Conservation (phyloP, 371 early-diverging fungal genomes). For the Rhizopus delemar region DNA sequence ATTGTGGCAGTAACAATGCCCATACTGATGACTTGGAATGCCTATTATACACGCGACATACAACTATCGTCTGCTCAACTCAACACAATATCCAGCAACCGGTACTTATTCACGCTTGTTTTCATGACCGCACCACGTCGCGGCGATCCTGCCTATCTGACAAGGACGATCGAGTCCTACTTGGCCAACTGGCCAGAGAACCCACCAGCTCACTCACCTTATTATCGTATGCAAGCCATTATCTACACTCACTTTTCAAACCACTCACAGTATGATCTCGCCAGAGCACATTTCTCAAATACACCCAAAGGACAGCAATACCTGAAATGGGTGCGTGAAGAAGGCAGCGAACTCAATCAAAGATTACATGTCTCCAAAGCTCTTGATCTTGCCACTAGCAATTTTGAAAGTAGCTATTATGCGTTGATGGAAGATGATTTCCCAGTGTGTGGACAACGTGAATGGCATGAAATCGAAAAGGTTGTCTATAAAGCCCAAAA, state of each 20-base stretch:
- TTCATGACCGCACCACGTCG: conserved; percentile 66
- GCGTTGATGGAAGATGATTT: conserved; percentile 66
- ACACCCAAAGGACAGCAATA: conserved; percentile 56
- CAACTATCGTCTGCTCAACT: conserved; percentile 36
- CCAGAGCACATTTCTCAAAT: conserved; percentile 36
- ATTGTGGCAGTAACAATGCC: conserved; percentile 36
- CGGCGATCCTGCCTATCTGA: conserved; percentile 52
- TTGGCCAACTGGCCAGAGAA: conserved; percentile 54
- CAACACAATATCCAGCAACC: conserved; percentile 40
- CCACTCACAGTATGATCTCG: conserved; percentile 52
- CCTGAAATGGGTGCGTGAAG: conserved; percentile 54
- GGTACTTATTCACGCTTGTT: conserved; percentile 55
- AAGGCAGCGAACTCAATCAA: conserved; percentile 54
- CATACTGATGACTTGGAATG: conserved; percentile 40
- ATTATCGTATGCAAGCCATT: conserved; percentile 54
- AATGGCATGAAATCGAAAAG: conserved; percentile 58
- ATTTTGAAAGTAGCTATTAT: conserved; percentile 47
- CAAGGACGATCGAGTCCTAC: conserved; percentile 55
- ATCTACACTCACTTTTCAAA: conserved; percentile 64
- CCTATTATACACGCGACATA: conserved; percentile 40
- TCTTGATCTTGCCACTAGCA: conserved; percentile 38
- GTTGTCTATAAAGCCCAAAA: conserved; percentile 53
- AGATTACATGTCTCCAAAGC: conserved; percentile 61
- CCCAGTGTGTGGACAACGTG: conserved; percentile 53
- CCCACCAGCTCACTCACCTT: conserved; percentile 48